A percentile compares a stretch with the other conserved stretches of the same genome.
Conservation (phyloP, 768 basidiomycete genomes). For the Mycena sanguinolenta region DNA sequence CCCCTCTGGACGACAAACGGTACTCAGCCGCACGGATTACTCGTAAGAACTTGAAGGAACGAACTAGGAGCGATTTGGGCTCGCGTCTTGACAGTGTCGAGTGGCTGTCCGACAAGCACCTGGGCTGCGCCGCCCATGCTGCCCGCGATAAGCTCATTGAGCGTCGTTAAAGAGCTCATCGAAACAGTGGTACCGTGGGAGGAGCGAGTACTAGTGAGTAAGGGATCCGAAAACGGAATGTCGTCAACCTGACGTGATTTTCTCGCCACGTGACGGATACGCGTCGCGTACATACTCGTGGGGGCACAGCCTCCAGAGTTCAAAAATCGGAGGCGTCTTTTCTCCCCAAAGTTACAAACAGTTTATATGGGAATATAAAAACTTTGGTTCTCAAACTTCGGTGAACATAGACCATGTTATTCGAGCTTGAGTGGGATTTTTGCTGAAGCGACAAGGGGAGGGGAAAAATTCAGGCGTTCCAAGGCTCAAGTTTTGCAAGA, state of each 20-base stretch:
- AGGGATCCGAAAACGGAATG: background rate
- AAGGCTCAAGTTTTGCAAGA: too few relatives aligned
- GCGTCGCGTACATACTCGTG: background rate
- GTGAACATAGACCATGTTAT: too few relatives aligned
- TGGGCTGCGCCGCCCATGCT: slow-evolving; percentile 95
- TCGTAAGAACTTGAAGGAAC: slow-evolving; percentile 42
- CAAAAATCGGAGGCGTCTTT: too few relatives aligned
- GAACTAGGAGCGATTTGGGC: slow-evolving; percentile 89
- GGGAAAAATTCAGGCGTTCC: too few relatives aligned
- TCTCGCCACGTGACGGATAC: background rate
- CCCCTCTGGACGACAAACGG: slow-evolving; percentile 62
- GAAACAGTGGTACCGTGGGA: background rate
- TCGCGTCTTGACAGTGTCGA: slow-evolving; percentile 91
- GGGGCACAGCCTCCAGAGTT: too few relatives aligned
- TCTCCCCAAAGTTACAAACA: too few relatives aligned
- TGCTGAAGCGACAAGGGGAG: too few relatives aligned
- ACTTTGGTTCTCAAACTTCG: too few relatives aligned
- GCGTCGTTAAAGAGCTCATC: slow-evolving; percentile 60
- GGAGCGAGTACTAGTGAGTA: background rate
- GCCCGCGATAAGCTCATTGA: slow-evolving; percentile 89
- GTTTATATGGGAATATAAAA: too few relatives aligned
- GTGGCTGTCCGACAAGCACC: slow-evolving; percentile 93
- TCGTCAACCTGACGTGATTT: slow-evolving; percentile 19
- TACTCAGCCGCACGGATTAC: background rate
- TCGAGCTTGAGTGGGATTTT: too few relatives aligned